A percentile compares a stretch with the other conserved stretches of the same genome.
These are phyloP conservation scores for Aspergillus carbonarius DNA, from an alignment of 2,329 filamentous ascomycete species.

Conservation along the genomic window DNA sequence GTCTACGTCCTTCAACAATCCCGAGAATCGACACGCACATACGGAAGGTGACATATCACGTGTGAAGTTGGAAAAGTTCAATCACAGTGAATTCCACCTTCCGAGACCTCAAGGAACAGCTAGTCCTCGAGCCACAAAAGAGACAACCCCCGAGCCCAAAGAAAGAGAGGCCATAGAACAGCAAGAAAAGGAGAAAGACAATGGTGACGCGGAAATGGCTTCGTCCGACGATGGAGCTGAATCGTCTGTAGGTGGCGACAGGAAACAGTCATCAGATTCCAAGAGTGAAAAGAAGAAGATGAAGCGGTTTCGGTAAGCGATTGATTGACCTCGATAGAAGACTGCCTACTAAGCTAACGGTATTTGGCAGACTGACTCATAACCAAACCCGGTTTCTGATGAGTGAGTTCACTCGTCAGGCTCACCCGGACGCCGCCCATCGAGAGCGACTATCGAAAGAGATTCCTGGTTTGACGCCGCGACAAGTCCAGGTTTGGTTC, in stretches of 20 bases:
- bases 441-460: slow-evolving; percentile 82
- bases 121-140: slow-evolving; percentile 15
- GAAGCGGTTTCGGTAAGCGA: slow-evolving; percentile 44
- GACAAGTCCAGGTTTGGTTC: slow-evolving; percentile 98
- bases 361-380: slow-evolving; percentile 72
- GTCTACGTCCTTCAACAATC: slow-evolving; percentile 19
- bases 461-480: slow-evolving; percentile 85
- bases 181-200: slow-evolving; percentile 21
- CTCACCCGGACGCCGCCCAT: slow-evolving; percentile 89
- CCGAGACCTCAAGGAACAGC: slow-evolving; percentile 15
- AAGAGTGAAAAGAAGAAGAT: slow-evolving; percentile 43
- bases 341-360: slow-evolving; percentile 2
- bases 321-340: neutral
- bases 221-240: slow-evolving; percentile 32
- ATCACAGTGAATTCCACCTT: slow-evolving; percentile 20
- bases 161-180: slow-evolving; percentile 9
- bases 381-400: slow-evolving; percentile 97
- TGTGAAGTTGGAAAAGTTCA: slow-evolving; percentile 29
- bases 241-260: slow-evolving; percentile 28
- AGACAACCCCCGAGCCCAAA: slow-evolving; percentile 13
- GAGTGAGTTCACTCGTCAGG: slow-evolving; percentile 94
- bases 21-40: slow-evolving; percentile 16
- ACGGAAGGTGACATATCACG: slow-evolving; percentile 22
- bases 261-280: slow-evolving; percentile 27
- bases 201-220: slow-evolving; percentile 19